Evolutionary conservation across 352 stramenopile species (phyloP), one percentile per base, ranked within the genome.

Genomic region (Phytophthora pisi): DNA sequence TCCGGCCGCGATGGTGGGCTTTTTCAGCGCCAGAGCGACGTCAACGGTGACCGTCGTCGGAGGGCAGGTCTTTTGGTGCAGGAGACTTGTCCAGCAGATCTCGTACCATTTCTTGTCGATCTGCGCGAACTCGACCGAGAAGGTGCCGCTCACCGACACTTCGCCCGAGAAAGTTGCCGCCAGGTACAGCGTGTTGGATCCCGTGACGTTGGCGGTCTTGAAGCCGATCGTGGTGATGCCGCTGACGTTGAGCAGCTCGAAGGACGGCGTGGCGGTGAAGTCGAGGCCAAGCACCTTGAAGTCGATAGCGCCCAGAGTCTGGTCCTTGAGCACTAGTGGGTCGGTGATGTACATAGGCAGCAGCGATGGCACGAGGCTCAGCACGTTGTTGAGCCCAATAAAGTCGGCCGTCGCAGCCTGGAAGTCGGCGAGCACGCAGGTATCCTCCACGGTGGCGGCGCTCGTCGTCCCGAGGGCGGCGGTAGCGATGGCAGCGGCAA

Each of bases 31-130:
- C 36, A 84, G 51, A 24, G 56, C 56, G 5, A 85, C 64, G 20
- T 84, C 71, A 4, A 85, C 68, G 13, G 58, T 66, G 53, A 86
- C 46, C 1, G 64, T 72, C 43, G 58, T 55, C 8, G 76, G 60
- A 24, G 70, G 70, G 50, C 80, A 89, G 28, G 61, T 64, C 2
- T 57, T 52, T 26, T 79, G 76, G 55, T 86, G 63, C 54, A 84
- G 68, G 40, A 83, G 51, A 42, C 75, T 75, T 28, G 76, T 81
- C 74, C 76, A 86, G 71, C 76, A 86, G 49, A 89, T 80, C 60
- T 81, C 60, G 62, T 78, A 89, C 75, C 80, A 89, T 72, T 86
- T 75, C 54, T 84, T 69, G 75, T 89, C 69, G 28, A 82, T 40
- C 71, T 89, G 80, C 28, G 64, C 51, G 60, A 89, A 78, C 59